A percentile compares a stretch with the other conserved stretches of the same genome.
Evolutionary conservation across 495 filamentous ascomycete genomes (phyloP).

Genomic region (Aspergillus ostianus): DNA sequence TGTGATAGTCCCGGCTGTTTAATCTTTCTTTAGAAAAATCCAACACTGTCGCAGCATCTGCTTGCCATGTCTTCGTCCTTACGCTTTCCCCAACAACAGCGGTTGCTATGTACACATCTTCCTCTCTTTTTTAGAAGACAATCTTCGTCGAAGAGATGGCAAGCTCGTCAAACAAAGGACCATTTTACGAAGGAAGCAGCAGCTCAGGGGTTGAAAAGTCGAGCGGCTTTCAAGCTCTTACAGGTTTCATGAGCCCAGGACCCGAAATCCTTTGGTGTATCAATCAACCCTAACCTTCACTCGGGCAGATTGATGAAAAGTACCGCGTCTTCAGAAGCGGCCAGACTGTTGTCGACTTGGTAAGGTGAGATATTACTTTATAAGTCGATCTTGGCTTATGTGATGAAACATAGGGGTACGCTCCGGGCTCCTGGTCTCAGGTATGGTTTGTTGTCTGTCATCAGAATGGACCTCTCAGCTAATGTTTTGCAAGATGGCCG

Average conservation of each 20-base stretch:
- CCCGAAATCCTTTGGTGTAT: neutral
- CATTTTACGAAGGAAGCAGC: slow-evolving; percentile 66
- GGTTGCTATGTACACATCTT: slow-evolving; percentile 8
- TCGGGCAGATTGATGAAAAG: slow-evolving; percentile 68
- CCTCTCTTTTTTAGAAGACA: slow-evolving; percentile 21
- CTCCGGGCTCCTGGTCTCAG: slow-evolving; percentile 93
- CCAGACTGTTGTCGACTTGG: slow-evolving; percentile 87
- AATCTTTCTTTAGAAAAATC: no score
- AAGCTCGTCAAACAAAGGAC: slow-evolving; percentile 71
- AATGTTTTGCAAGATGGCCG: slow-evolving; percentile 58
- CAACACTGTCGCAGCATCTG: neutral
- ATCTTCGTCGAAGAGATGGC: slow-evolving; percentile 80
- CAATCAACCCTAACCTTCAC: neutral
- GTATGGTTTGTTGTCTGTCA: slow-evolving; percentile 32
- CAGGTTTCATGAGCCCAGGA: slow-evolving; percentile 49
- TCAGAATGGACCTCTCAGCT: slow-evolving; percentile 1
- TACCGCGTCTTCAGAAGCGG: slow-evolving; percentile 73
- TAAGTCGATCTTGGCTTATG: neutral
- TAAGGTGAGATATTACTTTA: slow-evolving; percentile 32
- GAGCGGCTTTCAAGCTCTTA: slow-evolving; percentile 89
- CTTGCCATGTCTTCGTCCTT: neutral
- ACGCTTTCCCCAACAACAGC: neutral
- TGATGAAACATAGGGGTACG: slow-evolving; percentile 66
- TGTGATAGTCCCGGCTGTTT: no score
- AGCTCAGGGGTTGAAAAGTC: slow-evolving; percentile 75